These are phyloP conservation scores for Saturnispora bothae DNA, from an alignment of 805 yeast species.

Conservation along the genomic window DNA sequence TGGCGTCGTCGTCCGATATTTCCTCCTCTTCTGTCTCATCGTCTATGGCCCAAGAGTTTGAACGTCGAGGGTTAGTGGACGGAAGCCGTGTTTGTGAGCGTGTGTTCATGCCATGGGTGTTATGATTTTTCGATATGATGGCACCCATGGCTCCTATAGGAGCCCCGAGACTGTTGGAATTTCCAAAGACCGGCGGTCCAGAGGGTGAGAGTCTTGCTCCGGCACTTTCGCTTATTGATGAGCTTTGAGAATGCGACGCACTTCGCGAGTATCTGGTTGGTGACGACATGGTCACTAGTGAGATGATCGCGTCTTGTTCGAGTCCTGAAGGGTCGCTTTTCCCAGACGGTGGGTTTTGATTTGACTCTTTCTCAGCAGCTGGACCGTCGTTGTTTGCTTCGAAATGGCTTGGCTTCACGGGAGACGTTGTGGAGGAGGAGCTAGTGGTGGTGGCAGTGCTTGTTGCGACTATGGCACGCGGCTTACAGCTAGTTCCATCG, in stretches of 20 bases:
- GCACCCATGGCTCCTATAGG: slow-evolving; percentile 4
- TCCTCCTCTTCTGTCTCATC: slow-evolving; percentile 13
- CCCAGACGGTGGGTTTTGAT: slow-evolving; percentile 7
- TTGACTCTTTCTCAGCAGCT: no score
- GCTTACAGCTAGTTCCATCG: no score
- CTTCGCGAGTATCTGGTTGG: slow-evolving; percentile 26
- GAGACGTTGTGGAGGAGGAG: no score
- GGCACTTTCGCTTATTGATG: slow-evolving; percentile 3
- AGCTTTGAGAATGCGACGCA: slow-evolving; percentile 9
- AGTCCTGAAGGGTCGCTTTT: slow-evolving; percentile 19
- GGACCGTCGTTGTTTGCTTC: no score
- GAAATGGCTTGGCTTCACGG: no score
- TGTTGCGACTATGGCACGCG: no score
- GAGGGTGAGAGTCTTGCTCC: background rate
- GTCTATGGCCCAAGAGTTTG: slow-evolving; percentile 4
- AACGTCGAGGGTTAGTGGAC: no score
- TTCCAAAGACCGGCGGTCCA: no score
- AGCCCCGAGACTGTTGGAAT: no score
- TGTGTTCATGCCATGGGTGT: background rate
- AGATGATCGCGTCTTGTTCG: slow-evolving; percentile 48
- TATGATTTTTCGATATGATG: background rate
- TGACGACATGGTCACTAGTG: slow-evolving; percentile 45
- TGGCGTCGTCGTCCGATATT: slow-evolving; percentile 18
- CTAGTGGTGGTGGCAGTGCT: no score
- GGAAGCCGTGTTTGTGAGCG: no score